These are phyloP conservation scores for Calonectria hongkongensis DNA, from an alignment of 2,329 filamentous ascomycete genomes.

Conservation along the genomic window DNA sequence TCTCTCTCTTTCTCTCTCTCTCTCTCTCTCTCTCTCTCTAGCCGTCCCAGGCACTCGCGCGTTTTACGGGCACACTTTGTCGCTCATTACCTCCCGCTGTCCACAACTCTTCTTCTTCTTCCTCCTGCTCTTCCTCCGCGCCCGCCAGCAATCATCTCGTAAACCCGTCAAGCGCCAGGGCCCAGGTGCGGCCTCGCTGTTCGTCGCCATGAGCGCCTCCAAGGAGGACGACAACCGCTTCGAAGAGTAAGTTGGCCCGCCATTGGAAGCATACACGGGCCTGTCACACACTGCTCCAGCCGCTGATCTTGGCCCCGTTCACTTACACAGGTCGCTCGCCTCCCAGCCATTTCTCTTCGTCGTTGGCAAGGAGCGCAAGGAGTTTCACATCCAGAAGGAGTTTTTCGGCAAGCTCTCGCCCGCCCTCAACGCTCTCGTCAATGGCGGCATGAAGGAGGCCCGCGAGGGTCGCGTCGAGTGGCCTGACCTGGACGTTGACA, in stretches of 20 bases:
- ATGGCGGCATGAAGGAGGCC: slow-evolving; percentile 53
- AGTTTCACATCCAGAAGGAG: slow-evolving; percentile 53
- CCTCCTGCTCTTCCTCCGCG: neutral
- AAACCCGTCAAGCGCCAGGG: neutral
- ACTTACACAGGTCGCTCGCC: slow-evolving; percentile 46
- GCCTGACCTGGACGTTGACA: slow-evolving; percentile 51
- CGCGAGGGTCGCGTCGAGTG: slow-evolving; percentile 50
- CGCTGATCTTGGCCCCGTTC: neutral
- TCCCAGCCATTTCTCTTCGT: slow-evolving; percentile 54
- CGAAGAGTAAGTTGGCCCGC: slow-evolving; percentile 45
- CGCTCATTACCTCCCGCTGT: neutral
- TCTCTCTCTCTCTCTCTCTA: too few species aligned
- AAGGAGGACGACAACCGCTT: slow-evolving; percentile 36
- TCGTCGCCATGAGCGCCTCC: neutral
- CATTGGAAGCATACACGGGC: too few species aligned
- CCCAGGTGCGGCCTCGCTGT: too few species aligned
- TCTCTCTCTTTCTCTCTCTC: too few species aligned
- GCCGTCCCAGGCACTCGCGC: neutral
- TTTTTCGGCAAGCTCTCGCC: slow-evolving; percentile 49
- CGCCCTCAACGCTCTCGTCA: slow-evolving; percentile 50
- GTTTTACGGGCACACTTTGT: neutral
- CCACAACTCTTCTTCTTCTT: neutral
- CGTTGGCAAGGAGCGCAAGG: slow-evolving; percentile 47
- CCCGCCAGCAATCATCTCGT: neutral
- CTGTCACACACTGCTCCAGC: too few species aligned